These are phyloP conservation scores for Penicillium sumatraense DNA, from an alignment of 2,329 filamentous ascomycete genomes.

Conservation along the genomic window DNA sequence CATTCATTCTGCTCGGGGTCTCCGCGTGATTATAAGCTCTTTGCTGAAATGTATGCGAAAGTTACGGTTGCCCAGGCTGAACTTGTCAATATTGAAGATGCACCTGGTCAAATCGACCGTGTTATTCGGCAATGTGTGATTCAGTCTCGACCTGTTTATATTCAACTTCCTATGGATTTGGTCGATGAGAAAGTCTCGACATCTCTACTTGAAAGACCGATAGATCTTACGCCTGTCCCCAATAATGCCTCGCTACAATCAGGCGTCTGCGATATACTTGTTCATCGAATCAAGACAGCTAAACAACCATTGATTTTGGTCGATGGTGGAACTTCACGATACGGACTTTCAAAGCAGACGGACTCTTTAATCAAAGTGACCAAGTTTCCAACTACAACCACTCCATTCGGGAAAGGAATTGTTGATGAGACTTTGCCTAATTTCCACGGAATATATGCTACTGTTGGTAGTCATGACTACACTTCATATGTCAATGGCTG, in stretches of 20 bases:
- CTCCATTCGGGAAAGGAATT: constrained; percentile 55
- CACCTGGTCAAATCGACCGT: constrained; percentile 56
- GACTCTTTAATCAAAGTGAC: constrained; percentile 48
- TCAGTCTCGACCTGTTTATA: constrained; percentile 59
- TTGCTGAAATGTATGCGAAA: constrained; percentile 53
- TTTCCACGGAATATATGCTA: constrained; percentile 54
- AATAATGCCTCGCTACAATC: neutral
- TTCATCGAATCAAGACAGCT: constrained; percentile 47
- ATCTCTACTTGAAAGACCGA: constrained; percentile 6
- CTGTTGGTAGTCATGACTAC: constrained; percentile 28
- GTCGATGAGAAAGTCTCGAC: constrained; percentile 38
- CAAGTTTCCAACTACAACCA: constrained; percentile 52
- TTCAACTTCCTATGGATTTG: constrained; percentile 60
- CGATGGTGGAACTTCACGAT: constrained; percentile 52
- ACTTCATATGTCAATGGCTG: neutral
- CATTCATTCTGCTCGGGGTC: constrained; percentile 46
- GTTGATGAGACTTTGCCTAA: constrained; percentile 53
- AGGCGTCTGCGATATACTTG: constrained; percentile 33
- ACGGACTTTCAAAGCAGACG: constrained; percentile 36
- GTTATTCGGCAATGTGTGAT: constrained; percentile 56
- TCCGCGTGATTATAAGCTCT: constrained; percentile 39
- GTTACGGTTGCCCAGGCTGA: constrained; percentile 56
- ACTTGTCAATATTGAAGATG: constrained; percentile 49
- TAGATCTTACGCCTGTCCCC: neutral
- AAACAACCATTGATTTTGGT: constrained; percentile 56